These are phyloP conservation scores for Hymenoscyphus scutula DNA, from an alignment of 2,329 filamentous ascomycete species.

Conservation along the genomic window DNA sequence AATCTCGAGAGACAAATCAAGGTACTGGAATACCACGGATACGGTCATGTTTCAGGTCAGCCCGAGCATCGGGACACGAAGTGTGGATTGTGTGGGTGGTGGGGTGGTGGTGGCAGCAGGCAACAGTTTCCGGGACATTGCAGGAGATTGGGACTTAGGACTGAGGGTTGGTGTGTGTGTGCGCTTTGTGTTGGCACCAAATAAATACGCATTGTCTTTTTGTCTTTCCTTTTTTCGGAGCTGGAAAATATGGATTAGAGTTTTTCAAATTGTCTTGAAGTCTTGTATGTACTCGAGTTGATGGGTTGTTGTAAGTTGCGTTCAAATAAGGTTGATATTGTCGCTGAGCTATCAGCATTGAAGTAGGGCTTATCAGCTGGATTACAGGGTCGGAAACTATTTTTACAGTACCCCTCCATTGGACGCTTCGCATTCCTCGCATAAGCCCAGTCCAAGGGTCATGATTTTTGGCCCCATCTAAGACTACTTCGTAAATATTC, in stretches of 20 bases:
- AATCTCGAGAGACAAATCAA: not conserved
- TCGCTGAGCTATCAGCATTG: not conserved
- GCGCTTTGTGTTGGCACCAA: too few relatives aligned
- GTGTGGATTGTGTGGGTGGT: too few relatives aligned
- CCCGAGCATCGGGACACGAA: not conserved
- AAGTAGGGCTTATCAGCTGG: not conserved
- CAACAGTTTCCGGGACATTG: not conserved
- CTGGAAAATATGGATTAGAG: too few relatives aligned
- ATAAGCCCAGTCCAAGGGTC: too few relatives aligned
- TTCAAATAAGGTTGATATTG: not conserved
- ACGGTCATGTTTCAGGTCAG: not conserved
- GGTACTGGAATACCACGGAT: not conserved
- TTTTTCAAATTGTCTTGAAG: too few relatives aligned
- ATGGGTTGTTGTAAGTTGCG: not conserved
- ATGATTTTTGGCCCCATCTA: too few relatives aligned
- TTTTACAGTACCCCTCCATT: not conserved
- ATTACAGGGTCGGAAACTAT: not conserved
- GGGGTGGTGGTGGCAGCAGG: not conserved
- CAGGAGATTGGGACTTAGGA: not conserved
- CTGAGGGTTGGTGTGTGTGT: too few relatives aligned
- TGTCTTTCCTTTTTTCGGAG: too few relatives aligned
- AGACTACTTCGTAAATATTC: too few relatives aligned
- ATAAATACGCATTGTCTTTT: too few relatives aligned
- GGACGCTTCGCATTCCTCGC: too few relatives aligned
- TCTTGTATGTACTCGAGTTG: not conserved